These are phyloP conservation scores for Onygenales sp. DNA, from an alignment of 2,329 filamentous ascomycete genomes.

Conservation along the genomic window DNA sequence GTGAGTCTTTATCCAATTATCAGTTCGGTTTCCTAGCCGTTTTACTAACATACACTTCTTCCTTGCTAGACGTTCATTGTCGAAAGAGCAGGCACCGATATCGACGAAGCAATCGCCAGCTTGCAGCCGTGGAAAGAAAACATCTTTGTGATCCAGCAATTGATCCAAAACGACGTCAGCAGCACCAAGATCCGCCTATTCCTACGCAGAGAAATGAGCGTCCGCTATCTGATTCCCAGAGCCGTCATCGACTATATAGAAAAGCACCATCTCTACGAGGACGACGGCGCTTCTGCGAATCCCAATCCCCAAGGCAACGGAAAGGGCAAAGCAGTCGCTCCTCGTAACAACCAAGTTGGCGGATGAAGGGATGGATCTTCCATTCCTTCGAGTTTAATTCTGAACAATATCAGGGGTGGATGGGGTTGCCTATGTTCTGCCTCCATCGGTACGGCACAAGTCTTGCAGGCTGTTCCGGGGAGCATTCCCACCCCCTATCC, in stretches of 20 bases:
- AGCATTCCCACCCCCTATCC: no score
- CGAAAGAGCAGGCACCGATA: constrained; percentile 80
- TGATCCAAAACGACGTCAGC: constrained; percentile 78
- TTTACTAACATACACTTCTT: not conserved
- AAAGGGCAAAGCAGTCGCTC: not conserved
- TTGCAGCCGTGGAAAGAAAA: constrained; percentile 77
- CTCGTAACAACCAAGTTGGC: not conserved
- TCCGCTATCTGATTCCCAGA: constrained; percentile 65
- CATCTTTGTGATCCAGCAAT: constrained; percentile 77
- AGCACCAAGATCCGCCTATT: constrained; percentile 76
- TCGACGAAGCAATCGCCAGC: constrained; percentile 75
- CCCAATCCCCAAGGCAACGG: not conserved
- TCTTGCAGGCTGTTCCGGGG: no score
- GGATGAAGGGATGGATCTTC: no score
- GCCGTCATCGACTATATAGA: constrained; percentile 68
- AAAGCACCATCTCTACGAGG: constrained; percentile 55
- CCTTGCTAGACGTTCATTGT: constrained; percentile 57
- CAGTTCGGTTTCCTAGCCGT: not conserved
- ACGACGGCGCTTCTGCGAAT: constrained; percentile 26
- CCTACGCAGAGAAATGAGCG: constrained; percentile 68
- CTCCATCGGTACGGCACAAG: no score
- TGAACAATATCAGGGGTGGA: no score
- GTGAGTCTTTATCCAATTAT: constrained; percentile 20
- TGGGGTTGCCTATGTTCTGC: no score
- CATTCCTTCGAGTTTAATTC: no score